These are phyloP conservation scores for Phaffomyces antillensis DNA, from an alignment of 805 yeast species.

Conservation along the genomic window DNA sequence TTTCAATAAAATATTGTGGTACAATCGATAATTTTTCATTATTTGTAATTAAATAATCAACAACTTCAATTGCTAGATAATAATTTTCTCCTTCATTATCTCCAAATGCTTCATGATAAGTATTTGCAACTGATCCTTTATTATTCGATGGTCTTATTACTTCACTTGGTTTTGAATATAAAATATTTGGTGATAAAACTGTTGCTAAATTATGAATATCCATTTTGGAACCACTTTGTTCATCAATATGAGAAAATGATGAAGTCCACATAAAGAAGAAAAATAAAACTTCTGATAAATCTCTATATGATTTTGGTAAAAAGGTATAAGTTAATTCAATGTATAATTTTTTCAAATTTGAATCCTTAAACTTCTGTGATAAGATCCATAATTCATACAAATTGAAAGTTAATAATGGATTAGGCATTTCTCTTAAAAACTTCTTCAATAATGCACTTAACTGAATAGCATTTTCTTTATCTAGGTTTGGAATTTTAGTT, in stretches of 20 bases:
- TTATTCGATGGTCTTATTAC: conserved; percentile 20
- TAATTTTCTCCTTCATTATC: conserved; percentile 58
- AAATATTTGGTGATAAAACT: conserved; percentile 87
- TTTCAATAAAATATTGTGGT: conserved; percentile 47
- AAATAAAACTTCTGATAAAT: conserved; percentile 76
- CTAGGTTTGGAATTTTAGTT: conserved; percentile 59
- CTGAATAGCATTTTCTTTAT: conserved; percentile 79
- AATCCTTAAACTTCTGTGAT: conserved; percentile 48
- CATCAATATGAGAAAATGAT: conserved; percentile 88
- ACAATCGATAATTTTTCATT: conserved; percentile 74
- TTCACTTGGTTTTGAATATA: conserved; percentile 47
- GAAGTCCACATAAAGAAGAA: conserved; percentile 93
- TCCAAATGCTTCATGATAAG: conserved; percentile 32
- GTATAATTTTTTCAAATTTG: conserved; percentile 41
- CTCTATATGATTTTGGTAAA: conserved; percentile 77
- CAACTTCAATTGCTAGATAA: conserved; percentile 85
- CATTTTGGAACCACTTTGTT: conserved; percentile 90
- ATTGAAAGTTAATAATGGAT: conserved; percentile 73
- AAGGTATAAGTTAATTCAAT: conserved; percentile 63
- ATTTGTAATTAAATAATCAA: conserved; percentile 72
- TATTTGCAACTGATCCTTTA: conserved; percentile 20
- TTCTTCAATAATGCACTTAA: conserved; percentile 88
- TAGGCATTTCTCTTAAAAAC: conserved; percentile 87
- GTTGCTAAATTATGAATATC: conserved; percentile 93
- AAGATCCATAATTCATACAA: conserved; percentile 75